Conservation (phyloP, 2,329 filamentous ascomycete species). For the Hymenoscyphus occultus region DNA sequence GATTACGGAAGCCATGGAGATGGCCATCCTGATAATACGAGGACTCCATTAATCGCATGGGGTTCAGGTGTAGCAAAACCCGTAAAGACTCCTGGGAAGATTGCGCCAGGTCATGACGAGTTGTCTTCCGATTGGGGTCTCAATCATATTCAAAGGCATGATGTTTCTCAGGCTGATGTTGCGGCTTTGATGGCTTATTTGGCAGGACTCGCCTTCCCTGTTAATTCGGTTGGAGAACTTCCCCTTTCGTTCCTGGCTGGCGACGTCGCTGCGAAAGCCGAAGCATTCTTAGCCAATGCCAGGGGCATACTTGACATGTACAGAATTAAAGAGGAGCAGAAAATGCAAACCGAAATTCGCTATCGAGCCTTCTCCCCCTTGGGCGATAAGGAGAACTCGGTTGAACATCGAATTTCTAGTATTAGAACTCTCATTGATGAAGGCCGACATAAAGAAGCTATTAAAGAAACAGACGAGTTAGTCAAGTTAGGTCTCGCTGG, state of each 20-base stretch:
- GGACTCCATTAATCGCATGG: conserved; percentile 90
- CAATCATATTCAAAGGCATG: conserved; percentile 76
- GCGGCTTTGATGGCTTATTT: conserved; percentile 95
- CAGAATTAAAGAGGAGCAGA: conserved; percentile 83
- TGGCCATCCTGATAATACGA: conserved; percentile 93
- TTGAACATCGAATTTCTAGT: conserved; percentile 62
- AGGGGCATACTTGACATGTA: conserved; percentile 94
- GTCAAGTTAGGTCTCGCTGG: conserved; percentile 77
- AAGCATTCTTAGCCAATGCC: conserved; percentile 80
- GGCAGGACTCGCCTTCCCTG: conserved; percentile 82
- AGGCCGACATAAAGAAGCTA: conserved; percentile 70
- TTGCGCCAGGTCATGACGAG: conserved; percentile 82
- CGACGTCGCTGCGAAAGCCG: conserved; percentile 71
- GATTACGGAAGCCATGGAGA: conserved; percentile 99
- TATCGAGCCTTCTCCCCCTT: conserved; percentile 76
- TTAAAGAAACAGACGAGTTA: conserved; percentile 71
- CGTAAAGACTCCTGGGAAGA: conserved; percentile 48
- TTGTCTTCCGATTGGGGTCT: conserved; percentile 89
- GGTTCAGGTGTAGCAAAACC: conserved; percentile 86
- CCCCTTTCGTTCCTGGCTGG: conserved; percentile 79
- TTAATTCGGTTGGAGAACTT: conserved; percentile 92
- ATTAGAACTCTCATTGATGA: conserved; percentile 67
- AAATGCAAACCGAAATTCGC: conserved; percentile 69
- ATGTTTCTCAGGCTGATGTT: conserved; percentile 91
- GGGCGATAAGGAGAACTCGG: conserved; percentile 57